Evolutionary conservation across 257 asterid genomes (phyloP).

Genomic region (Verbena officinalis): DNA sequence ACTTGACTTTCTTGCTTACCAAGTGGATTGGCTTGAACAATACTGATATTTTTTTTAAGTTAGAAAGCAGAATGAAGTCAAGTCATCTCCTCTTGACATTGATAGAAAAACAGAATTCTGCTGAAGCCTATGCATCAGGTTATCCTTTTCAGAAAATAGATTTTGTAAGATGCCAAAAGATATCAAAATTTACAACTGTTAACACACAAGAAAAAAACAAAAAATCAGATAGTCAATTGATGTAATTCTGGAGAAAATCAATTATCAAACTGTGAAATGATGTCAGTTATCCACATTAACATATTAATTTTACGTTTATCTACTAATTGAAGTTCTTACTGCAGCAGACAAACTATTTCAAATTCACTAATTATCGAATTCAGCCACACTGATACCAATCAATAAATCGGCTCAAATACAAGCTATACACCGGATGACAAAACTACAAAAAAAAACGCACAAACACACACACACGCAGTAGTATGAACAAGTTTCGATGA

Average conservation of each 20-base stretch:
- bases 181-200: background rate
- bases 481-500: slow-evolving; percentile 12
- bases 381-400: background rate
- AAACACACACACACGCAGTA: background rate
- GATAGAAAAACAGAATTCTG: no score
- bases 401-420: slow-evolving; percentile 1
- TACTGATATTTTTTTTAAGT: no score
- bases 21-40: no score
- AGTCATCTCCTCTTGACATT: slow-evolving; percentile 4
- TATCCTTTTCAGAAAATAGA: slow-evolving; percentile 1
- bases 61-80: background rate
- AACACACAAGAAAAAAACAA: background rate
- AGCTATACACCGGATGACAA: background rate
- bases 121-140: background rate
- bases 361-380: slow-evolving; percentile 11
- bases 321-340: background rate
- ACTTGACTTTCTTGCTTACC: no score
- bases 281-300: background rate
- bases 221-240: slow-evolving; percentile 4
- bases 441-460: background rate
- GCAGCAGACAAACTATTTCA: slow-evolving; percentile 3
- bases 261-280: background rate
- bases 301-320: background rate
- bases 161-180: background rate
- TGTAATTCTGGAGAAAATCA: slow-evolving; percentile 5